phyloP scores from a whole-genome alignment of 139 green algal species.

The Tetradesmus obliquus region DNA sequence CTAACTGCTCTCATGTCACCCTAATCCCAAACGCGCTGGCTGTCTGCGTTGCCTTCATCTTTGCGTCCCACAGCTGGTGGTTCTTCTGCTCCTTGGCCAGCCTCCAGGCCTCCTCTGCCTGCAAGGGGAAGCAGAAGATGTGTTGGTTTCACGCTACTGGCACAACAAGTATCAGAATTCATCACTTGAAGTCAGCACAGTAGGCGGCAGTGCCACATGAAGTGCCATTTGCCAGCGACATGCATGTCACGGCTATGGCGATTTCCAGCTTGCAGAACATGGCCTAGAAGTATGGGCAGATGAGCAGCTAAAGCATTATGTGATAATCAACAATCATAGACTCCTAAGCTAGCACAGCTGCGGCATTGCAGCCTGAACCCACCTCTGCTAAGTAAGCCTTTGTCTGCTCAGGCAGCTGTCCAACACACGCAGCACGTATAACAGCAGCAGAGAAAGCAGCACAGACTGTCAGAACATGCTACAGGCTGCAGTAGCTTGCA shows the following conservation, averaged over 20 bases:
- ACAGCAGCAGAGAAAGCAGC: not conserved
- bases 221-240: too few species aligned
- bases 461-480: not conserved
- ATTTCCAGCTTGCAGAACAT: too few species aligned
- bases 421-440: not conserved
- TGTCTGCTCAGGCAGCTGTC: slow-evolving; percentile 38
- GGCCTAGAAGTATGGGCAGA: too few species aligned
- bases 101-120: slow-evolving; percentile 60
- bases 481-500: not conserved
- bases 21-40: slow-evolving; percentile 62
- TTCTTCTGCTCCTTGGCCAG: slow-evolving; percentile 52
- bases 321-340: too few species aligned
- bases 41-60: slow-evolving; percentile 77
- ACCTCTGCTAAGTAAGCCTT: slow-evolving; percentile 25
- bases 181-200: too few species aligned
- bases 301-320: too few species aligned
- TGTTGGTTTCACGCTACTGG: not conserved
- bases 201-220: not conserved
- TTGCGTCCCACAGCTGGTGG: slow-evolving; percentile 65
- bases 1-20: not conserved
- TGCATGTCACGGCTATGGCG: too few species aligned
- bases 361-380: not conserved
- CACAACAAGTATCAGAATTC: not conserved
- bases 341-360: not conserved
- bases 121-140: not conserved